These are phyloP conservation scores for Mycena sp. DNA, from an alignment of 1,284 basidiomycete species.

Conservation along the genomic window DNA sequence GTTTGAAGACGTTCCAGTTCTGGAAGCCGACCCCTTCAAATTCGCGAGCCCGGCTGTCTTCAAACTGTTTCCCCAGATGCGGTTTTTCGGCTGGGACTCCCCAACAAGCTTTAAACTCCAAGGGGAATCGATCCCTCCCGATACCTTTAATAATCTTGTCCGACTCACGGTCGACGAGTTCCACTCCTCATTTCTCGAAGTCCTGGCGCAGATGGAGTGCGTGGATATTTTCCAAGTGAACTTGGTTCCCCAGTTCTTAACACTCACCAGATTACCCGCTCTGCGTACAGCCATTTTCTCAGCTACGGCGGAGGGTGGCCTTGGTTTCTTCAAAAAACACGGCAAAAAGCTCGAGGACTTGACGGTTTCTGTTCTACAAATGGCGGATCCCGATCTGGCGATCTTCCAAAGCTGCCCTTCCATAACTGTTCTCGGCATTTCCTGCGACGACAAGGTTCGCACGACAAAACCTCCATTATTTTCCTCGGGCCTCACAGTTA, in stretches of 20 bases:
- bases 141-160: conserved; percentile 1
- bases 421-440: conserved; percentile 4
- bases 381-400: background rate
- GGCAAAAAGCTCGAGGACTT: conserved; percentile 16
- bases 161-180: background rate
- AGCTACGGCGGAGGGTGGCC: background rate
- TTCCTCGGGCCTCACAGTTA: too few relatives aligned
- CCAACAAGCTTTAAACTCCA: conserved; percentile 1
- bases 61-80: conserved; percentile 7
- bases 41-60: conserved; percentile 4
- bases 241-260: background rate
- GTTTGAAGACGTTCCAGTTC: background rate
- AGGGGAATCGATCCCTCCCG: background rate
- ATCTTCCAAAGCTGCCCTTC: conserved; percentile 17
- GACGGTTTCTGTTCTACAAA: background rate
- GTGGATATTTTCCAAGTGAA: background rate
- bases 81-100: conserved; percentile 7
- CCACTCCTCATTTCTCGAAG: conserved; percentile 14
- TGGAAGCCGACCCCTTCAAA: background rate
- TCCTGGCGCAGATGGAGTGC: conserved; percentile 22
- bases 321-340: conserved; percentile 10
- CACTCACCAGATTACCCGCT: conserved; percentile 12
- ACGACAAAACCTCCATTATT: background rate
- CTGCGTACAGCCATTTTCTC: conserved; percentile 1
- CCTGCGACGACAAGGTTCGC: conserved; percentile 11